Conservation (phyloP, 2,329 filamentous ascomycete genomes). For the Aspergillus proliferans region DNA sequence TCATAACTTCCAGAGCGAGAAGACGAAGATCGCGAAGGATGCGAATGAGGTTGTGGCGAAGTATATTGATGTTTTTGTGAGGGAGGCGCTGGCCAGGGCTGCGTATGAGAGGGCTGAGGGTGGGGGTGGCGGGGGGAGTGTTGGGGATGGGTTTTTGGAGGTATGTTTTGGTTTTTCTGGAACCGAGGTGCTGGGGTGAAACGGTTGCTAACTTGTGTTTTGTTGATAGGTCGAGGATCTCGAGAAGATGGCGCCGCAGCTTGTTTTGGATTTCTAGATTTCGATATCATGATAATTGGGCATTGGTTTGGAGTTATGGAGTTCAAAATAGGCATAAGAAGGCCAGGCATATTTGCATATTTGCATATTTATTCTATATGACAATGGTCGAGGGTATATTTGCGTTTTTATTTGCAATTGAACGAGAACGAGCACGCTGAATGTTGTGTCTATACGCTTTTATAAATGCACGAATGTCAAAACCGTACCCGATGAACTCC, state of each 20-base stretch:
- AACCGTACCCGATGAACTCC: too few relatives aligned
- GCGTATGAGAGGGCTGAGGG: conserved; percentile 59
- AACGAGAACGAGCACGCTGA: too few relatives aligned
- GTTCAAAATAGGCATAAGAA: background rate
- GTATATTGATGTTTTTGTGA: conserved; percentile 87
- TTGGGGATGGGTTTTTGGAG: conserved; percentile 61
- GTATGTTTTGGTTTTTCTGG: conserved; percentile 40
- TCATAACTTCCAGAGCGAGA: conserved; percentile 66
- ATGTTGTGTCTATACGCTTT: too few relatives aligned
- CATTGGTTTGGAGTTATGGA: conserved; percentile 5
- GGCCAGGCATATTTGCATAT: too few relatives aligned
- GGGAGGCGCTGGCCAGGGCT: conserved; percentile 77
- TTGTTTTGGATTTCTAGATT: conserved; percentile 72
- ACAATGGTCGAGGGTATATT: too few relatives aligned
- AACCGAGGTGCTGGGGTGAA: background rate
- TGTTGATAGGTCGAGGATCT: conserved; percentile 68
- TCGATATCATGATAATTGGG: background rate
- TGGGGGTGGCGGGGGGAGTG: conserved; percentile 30
- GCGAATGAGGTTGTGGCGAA: conserved; percentile 70
- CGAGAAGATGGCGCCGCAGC: conserved; percentile 77
- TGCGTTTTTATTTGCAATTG: too few relatives aligned
- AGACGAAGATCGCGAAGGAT: conserved; percentile 68
- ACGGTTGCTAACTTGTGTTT: conserved; percentile 7
- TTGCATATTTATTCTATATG: too few relatives aligned
- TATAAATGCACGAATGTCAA: too few relatives aligned